Evolutionary conservation across 1,284 basidiomycete genomes (phyloP).

Genomic region (Marasmius fiardii): DNA sequence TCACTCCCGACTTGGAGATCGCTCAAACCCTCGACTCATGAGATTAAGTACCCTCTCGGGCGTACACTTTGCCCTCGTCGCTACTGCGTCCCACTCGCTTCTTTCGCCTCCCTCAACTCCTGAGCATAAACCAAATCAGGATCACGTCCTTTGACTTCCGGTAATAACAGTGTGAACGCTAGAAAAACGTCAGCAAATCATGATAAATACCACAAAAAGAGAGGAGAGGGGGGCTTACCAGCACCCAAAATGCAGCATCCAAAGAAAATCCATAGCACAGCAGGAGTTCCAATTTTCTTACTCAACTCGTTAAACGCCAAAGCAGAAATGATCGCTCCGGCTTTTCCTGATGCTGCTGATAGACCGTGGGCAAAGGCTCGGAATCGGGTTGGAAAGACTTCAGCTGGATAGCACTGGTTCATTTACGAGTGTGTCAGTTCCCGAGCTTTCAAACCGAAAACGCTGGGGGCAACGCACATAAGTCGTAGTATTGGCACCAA

Average conservation of each 20-base stretch:
- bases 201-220: background rate
- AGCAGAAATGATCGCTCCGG: constrained; percentile 26
- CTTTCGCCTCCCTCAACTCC: constrained; percentile 41
- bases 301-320: constrained; percentile 25
- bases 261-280: constrained; percentile 5
- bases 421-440: too few species aligned
- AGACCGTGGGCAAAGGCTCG: constrained; percentile 69
- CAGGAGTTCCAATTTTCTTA: constrained; percentile 35
- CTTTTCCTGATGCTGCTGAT: constrained; percentile 65
- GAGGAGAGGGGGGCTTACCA: constrained; percentile 27
- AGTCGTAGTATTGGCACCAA: constrained; percentile 69
- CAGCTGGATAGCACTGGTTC: constrained; percentile 52
- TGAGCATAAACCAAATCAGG: constrained; percentile 62
- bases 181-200: constrained; percentile 10
- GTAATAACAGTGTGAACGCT: constrained; percentile 69
- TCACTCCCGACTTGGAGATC: too few species aligned
- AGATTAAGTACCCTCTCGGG: too few species aligned
- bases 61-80: background rate
- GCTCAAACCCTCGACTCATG: too few species aligned
- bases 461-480: constrained; percentile 29
- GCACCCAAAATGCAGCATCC: constrained; percentile 66
- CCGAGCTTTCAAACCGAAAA: too few species aligned
- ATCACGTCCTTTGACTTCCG: constrained; percentile 75
- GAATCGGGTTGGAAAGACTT: constrained; percentile 74
- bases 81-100: background rate